Percentiles rank a stretch among this genome's conserved stretches.
Evolutionary conservation across 257 asterid genomes (phyloP).

Genomic region (Anisodus tanguticus): DNA sequence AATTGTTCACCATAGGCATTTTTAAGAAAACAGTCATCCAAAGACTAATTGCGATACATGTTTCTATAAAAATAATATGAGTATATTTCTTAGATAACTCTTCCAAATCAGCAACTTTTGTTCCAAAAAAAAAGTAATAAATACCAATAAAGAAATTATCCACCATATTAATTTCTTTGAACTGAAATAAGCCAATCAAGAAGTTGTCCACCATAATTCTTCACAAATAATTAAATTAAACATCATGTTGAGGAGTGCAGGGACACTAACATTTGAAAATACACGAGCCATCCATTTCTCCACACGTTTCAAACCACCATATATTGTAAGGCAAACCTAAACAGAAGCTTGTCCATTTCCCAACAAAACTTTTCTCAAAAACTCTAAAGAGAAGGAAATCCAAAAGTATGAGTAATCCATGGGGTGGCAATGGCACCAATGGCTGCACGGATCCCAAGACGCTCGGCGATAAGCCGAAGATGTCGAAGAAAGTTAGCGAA

Average conservation of each 20-base stretch:
- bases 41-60: background rate
- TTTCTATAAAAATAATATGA: no score
- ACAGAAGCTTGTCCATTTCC: background rate
- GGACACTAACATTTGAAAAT: background rate
- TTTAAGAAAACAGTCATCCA: background rate
- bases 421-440: conserved; percentile 19
- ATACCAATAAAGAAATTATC: no score
- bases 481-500: conserved; percentile 43
- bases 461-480: conserved; percentile 40
- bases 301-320: background rate
- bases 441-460: conserved; percentile 27
- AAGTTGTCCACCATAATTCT: background rate
- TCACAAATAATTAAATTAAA: background rate
- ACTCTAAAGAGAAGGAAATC: no score
- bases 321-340: conserved; percentile 13
- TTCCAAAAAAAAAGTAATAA: no score
- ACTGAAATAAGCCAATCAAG: background rate
- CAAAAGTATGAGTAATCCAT: conserved; percentile 34
- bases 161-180: no score
- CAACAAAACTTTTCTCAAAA: background rate
- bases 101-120: no score
- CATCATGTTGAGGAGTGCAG: background rate
- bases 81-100: no score
- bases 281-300: conserved; percentile 12
- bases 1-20: background rate